Base-by-base conservation (phyloP, 208 protist genomes). In the Herpetomonas muscarum region DNA sequence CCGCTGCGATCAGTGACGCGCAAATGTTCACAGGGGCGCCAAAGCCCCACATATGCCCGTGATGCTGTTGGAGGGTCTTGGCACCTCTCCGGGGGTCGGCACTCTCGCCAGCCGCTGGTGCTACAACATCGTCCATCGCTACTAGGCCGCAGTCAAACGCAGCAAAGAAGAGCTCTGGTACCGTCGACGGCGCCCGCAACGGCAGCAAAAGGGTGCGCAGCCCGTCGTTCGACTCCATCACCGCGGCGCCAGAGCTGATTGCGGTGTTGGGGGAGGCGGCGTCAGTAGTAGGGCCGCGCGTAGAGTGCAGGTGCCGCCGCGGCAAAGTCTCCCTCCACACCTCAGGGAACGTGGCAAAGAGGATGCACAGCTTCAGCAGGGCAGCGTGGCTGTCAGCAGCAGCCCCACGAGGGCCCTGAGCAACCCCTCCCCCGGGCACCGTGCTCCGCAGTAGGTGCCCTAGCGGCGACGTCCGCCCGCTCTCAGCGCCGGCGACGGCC, bases 331-430 rank as follows among this genome's bases (percentile, higher is more conserved):
- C 41, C 15, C 5, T 28, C 34, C 29, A 44, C 13, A 44, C 17
- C 9, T 24, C 6, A 12, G 52, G 52, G 21, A 29, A 57, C 17
- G 52, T 57, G 7, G 52, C 52, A 26, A 45, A 57, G 28, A 31
- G 30, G 3, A 57, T 21, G n/a, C 17, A 7, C 5, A 36, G 52
- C 7, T 22, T 24, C 25, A 53, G n/a, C 47, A 10, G 49, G 10
- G 6, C 10, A 54, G 17, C 6, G 22, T 12, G 13, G 13, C 17
- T 19, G 22, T 9, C 29, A 34, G 29, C 49, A 19, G 10, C 10
- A 19, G 7, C 22, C 5, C 10, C 26, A n/a, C n/a, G n/a, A n/a
- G n/a, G n/a, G n/a, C n/a, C n/a, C n/a, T n/a, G n/a, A n/a, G n/a
- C n/a, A n/a, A n/a, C n/a, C n/a, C n/a, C n/a, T n/a, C n/a, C n/a